phyloP scores from a whole-genome alignment of 2,329 filamentous ascomycete genomes.

The Beauveria australis region DNA sequence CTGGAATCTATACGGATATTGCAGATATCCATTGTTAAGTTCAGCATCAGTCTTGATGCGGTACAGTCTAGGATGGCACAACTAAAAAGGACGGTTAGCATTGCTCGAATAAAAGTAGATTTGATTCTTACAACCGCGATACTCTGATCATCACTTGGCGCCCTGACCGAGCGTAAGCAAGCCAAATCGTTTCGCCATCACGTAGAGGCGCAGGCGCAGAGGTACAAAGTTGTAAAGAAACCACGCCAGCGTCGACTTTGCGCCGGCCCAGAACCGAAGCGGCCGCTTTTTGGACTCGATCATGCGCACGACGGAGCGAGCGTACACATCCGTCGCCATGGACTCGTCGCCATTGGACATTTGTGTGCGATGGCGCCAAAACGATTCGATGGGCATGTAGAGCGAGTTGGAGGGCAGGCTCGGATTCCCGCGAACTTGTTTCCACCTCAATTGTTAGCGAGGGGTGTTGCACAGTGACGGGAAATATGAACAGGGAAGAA shows the following conservation, averaged over 20 bases:
- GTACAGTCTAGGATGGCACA: neutral
- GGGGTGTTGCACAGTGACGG: neutral
- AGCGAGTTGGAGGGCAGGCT: constrained; percentile 12
- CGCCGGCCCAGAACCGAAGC: constrained; percentile 14
- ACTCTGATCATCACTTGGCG: neutral
- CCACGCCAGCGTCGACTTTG: constrained; percentile 12
- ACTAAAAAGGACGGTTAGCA: neutral
- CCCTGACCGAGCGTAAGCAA: neutral
- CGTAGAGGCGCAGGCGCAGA: neutral
- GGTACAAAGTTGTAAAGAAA: constrained; percentile 17
- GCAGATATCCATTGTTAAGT: no score
- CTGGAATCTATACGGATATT: no score
- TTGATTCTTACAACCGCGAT: neutral
- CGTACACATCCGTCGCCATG: constrained; percentile 13
- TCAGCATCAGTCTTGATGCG: neutral
- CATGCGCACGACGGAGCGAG: constrained; percentile 12
- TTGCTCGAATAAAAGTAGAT: neutral
- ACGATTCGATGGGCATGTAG: constrained; percentile 11
- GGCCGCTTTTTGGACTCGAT: constrained; percentile 13
- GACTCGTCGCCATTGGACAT: constrained; percentile 4
- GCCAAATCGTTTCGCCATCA: constrained; percentile 9
- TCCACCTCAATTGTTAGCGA: neutral
- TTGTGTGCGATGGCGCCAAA: constrained; percentile 12
- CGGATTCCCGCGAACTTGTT: constrained; percentile 11
- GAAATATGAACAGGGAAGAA: no score